phyloP scores from a whole-genome alignment of 495 filamentous ascomycete species.

The Hypoxylon trugodes region DNA sequence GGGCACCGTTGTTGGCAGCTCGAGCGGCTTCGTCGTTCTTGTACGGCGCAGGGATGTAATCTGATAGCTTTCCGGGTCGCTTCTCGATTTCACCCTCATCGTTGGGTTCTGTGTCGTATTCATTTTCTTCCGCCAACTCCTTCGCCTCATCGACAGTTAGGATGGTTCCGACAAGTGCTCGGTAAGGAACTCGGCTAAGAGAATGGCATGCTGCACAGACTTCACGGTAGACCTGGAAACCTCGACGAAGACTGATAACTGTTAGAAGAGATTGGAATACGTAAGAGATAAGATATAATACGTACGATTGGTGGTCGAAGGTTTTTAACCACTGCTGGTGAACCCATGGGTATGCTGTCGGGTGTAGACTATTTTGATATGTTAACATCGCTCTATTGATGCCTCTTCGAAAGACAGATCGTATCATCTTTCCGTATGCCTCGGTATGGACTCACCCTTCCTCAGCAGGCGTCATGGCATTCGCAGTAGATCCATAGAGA shows the following conservation, averaged over 20 bases:
- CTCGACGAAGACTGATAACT: slow-evolving; percentile 83
- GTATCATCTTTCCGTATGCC: slow-evolving; percentile 1
- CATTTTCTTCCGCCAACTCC: slow-evolving; percentile 94
- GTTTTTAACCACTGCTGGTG: slow-evolving; percentile 90
- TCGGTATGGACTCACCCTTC: slow-evolving; percentile 82
- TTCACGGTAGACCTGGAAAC: slow-evolving; percentile 99
- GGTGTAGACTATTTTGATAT: slow-evolving; percentile 74
- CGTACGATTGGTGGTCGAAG: slow-evolving; percentile 96
- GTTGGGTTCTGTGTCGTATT: slow-evolving; percentile 99
- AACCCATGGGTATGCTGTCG: slow-evolving; percentile 94
- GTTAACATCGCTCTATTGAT: slow-evolving; percentile 31
- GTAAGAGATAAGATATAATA: slow-evolving; percentile 26
- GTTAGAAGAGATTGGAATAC: slow-evolving; percentile 21
- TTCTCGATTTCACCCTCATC: slow-evolving; percentile 97
- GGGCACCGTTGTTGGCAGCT: slow-evolving; percentile 96
- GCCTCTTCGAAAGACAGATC: slow-evolving; percentile 4
- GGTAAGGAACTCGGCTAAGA: slow-evolving; percentile 91
- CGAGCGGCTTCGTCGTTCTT: slow-evolving; percentile 98
- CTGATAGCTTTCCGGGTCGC: slow-evolving; percentile 96
- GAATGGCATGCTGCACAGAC: slow-evolving; percentile 99
- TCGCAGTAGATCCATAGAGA: slow-evolving; percentile 84
- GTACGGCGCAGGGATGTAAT: slow-evolving; percentile 95
- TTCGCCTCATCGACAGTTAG: slow-evolving; percentile 98
- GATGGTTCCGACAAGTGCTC: slow-evolving; percentile 85
- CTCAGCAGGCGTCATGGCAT: slow-evolving; percentile 92